Evolutionary conservation across 2,329 filamentous ascomycete species (phyloP), one percentile per base, ranked within the genome.

Genomic region (Phialocephala subalpina): DNA sequence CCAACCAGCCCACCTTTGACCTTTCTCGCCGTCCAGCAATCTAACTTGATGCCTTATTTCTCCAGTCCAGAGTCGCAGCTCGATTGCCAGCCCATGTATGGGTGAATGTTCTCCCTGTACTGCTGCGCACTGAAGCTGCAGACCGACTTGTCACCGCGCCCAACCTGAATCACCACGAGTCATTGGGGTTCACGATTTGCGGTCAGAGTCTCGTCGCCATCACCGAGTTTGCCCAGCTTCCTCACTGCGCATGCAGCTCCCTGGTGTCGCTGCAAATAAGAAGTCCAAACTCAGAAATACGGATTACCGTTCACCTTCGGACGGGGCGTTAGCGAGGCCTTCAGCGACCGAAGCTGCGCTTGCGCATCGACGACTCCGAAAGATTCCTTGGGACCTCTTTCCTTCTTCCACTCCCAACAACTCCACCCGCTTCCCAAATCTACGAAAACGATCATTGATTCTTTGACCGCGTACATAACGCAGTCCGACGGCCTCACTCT

Each of bases 21-120:
- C 49, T 12, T 53, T 33, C 49, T 53, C 25, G 49, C 49, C 25
- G 14, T 18, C 27, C 49, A 57, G 35, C 55, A 40, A 22, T 57
- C 55, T 57, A 57, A 57, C 38, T 57, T 57, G 55, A 36, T 57
- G 55, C 55, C 55, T 40, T 57, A 57, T 12, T 57, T 40, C 18
- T 36, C 55, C 29, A 57, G 35, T 38, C 29, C 55, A 25, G 20
- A 57, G 12, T 36, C 55, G n/a, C 29, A 57, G 55, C 29, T 57
- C 55, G n/a, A 36, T 57, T 57, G 20, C 33, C 29, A 16, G 55
- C 55, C 29, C 20, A 36, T 27, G 55, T 38, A 57, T 57, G 55
- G 55, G 2, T 20, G 55, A 36, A 53, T 27, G 49, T 33, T 53
- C 49, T 53, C 49, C 14, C 49, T 53, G 49, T 22, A 49, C 45